Percentiles rank a stretch among this genome's conserved stretches.
Conservation (phyloP, 2,329 filamentous ascomycete species). For the Hymenoscyphus salicellus region DNA sequence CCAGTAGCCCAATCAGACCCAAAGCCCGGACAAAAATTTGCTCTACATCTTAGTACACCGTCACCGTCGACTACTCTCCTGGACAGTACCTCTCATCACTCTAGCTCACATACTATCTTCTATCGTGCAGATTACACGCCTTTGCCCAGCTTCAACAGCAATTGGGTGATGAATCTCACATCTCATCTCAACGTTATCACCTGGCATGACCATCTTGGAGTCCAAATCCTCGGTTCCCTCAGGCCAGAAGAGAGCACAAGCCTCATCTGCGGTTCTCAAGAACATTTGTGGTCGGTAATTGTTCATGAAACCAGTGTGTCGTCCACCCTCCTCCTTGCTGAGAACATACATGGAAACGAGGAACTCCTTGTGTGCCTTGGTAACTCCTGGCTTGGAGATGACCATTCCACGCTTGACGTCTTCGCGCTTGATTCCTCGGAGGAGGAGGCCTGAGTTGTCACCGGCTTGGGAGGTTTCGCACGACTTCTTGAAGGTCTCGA, state of each 20-base stretch:
- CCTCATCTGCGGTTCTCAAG: conserved; percentile 85
- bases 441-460: conserved; percentile 95
- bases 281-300: conserved; percentile 98
- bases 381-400: conserved; percentile 74
- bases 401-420: conserved; percentile 96
- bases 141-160: conserved; percentile 83
- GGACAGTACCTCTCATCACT: too few species aligned
- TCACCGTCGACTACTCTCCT: too few species aligned
- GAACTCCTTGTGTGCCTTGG: conserved; percentile 89
- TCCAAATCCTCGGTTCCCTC: conserved; percentile 71
- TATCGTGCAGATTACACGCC: too few species aligned
- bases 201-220: conserved; percentile 88
- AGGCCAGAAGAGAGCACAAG: conserved; percentile 77
- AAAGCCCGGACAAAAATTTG: background rate
- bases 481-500: conserved; percentile 99
- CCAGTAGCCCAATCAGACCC: background rate
- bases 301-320: conserved; percentile 90
- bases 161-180: conserved; percentile 80
- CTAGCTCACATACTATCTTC: too few species aligned
- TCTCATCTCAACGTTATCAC: conserved; percentile 98
- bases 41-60: background rate
- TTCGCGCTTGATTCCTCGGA: conserved; percentile 94
- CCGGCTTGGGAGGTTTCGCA: conserved; percentile 94
- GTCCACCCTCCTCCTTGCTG: conserved; percentile 95
- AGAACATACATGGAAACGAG: conserved; percentile 94